Evolutionary conservation across 2,329 filamentous ascomycete species (phyloP).

Genomic region (Dactylellina parvicollis): DNA sequence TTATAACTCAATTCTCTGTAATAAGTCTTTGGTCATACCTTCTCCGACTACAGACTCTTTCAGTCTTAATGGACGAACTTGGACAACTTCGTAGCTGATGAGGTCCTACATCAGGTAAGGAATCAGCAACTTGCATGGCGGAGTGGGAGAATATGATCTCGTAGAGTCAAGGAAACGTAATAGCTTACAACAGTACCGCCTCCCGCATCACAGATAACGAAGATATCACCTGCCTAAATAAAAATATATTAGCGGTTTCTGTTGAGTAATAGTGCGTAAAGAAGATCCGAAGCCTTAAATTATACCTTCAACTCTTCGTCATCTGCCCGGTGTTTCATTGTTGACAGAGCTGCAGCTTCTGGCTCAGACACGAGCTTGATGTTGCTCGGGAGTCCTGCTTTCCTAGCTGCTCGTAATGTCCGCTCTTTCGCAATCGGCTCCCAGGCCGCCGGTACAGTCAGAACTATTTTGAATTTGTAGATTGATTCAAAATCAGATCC

Average conservation of each 20-base stretch:
- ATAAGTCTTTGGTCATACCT: too few relatives aligned
- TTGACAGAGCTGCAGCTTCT: constrained; percentile 58
- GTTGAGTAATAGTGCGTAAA: background rate
- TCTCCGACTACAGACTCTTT: constrained; percentile 79
- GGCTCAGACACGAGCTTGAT: constrained; percentile 57
- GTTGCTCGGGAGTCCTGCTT: constrained; percentile 47
- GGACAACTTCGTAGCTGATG: constrained; percentile 78
- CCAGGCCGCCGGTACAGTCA: constrained; percentile 68
- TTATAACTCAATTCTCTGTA: too few relatives aligned
- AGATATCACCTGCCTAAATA: constrained; percentile 62
- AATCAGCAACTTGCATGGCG: too few relatives aligned
- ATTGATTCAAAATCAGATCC: constrained; percentile 62
- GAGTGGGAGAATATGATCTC: background rate
- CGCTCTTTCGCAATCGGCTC: constrained; percentile 67
- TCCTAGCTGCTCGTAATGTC: constrained; percentile 63
- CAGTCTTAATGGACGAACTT: constrained; percentile 76
- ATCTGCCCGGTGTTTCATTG: constrained; percentile 28
- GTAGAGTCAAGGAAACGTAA: background rate
- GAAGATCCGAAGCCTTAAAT: background rate
- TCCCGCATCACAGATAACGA: constrained; percentile 68
- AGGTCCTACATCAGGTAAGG: constrained; percentile 60
- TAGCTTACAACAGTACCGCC: constrained; percentile 62
- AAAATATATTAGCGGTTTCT: too few relatives aligned
- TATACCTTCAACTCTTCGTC: constrained; percentile 1
- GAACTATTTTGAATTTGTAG: constrained; percentile 67